Evolutionary conservation across 257 asterid genomes (phyloP), one percentile per base, ranked within the genome.

Genomic region (Euphrasia confusa): DNA sequence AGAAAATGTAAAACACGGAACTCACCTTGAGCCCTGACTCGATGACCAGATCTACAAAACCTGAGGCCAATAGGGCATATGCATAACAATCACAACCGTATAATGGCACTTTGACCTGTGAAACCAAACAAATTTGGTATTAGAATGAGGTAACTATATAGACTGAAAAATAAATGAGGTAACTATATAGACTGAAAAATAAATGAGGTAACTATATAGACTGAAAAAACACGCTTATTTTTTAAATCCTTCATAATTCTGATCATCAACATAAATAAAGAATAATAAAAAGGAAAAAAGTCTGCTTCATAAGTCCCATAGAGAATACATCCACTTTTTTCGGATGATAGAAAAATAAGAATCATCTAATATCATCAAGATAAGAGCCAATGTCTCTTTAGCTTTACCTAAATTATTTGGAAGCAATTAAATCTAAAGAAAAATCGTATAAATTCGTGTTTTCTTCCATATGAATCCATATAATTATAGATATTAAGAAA

Each of bases 41-140:
- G 44, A 89, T 67, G 62, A 93, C 99, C n/a, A 93, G 85, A 78
- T 93, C 99, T 9, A 93, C 99, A 66, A 58, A 75, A 62, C 97
- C 99, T 37, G 97, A 75, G 53, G 99, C 94, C 78, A 93, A 72
- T 54, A 93, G 80, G 21, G 97, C 99, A 74, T 93, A 93, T 14
- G 97, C 99, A 77, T 93, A 89, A 73, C 99, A 93, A 74, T 93
- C 99, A 58, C 99, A 93, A 59, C 99, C 99, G 45, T 93, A 93
- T 2, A 93, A 74, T 55, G 99, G 99, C 69, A 89, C 91, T 80
- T 93, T 93, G 66, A 93, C 99, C 97, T 93, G 86, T 37, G 47
- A 60, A 68, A 59, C 37, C 66, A 52, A 70, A 42, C 5, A 69
- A 57, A 33, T 47, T 10, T 1, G 33, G 64, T 24, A 56, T 60